Conservation (phyloP, 768 basidiomycete genomes). For the Pholiota microspora region DNA sequence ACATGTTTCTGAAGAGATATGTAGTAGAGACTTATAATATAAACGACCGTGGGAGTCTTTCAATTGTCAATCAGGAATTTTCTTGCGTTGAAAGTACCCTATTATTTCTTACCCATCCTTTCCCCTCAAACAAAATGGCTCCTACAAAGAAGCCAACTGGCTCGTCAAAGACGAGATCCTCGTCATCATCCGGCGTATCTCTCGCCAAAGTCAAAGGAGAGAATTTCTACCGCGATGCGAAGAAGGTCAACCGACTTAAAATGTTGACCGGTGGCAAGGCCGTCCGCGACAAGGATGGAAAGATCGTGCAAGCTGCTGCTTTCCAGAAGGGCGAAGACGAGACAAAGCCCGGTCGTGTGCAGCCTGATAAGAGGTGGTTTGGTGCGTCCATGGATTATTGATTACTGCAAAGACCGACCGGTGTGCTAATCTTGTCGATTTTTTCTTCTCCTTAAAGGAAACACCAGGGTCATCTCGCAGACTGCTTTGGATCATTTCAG, state of each 20-base stretch:
- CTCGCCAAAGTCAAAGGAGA: slow-evolving; percentile 84
- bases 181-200: slow-evolving; percentile 49
- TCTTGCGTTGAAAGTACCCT: slow-evolving; percentile 8
- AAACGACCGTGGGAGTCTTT: slow-evolving; percentile 6
- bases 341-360: slow-evolving; percentile 84
- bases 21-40: no score
- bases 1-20: no score
- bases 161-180: slow-evolving; percentile 40
- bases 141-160: slow-evolving; percentile 35
- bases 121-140: slow-evolving; percentile 30
- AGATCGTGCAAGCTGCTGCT: slow-evolving; percentile 89
- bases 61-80: slow-evolving; percentile 15
- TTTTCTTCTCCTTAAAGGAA: slow-evolving; percentile 50
- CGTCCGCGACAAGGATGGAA: slow-evolving; percentile 87
- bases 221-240: slow-evolving; percentile 98
- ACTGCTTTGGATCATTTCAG: slow-evolving; percentile 95
- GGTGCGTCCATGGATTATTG: slow-evolving; percentile 51
- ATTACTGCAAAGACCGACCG: not conserved
- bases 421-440: not conserved
- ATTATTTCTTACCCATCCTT: not conserved
- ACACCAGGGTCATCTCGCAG: slow-evolving; percentile 98
- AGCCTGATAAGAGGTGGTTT: slow-evolving; percentile 97
- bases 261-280: slow-evolving; percentile 93
- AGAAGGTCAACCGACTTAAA: slow-evolving; percentile 79
- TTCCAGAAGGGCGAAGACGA: slow-evolving; percentile 97